Evolutionary conservation across 768 basidiomycete species (phyloP).

Genomic region (Collybia sordida): DNA sequence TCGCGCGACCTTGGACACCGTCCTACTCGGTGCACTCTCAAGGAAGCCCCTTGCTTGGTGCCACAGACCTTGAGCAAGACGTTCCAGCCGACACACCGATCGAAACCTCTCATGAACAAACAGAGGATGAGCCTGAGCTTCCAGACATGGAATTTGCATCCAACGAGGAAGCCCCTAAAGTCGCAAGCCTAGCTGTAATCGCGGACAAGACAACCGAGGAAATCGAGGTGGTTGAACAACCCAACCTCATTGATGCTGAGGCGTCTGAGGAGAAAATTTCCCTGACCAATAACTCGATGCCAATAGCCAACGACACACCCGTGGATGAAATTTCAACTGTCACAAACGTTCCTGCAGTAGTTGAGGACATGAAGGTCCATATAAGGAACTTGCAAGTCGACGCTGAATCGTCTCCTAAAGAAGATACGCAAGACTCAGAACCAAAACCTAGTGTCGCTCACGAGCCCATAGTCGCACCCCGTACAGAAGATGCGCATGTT

Average conservation of each 20-base stretch:
- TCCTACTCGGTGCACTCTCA: conserved; percentile 43
- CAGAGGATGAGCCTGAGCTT: conserved; percentile 4
- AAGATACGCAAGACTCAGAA: too few species aligned
- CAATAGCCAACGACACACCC: neutral
- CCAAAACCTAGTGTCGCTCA: neutral
- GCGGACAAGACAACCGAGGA: neutral
- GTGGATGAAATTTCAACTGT: neutral
- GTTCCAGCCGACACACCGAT: neutral
- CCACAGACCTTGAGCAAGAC: conserved; percentile 12
- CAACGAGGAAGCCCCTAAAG: conserved; percentile 6
- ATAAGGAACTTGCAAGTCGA: too few species aligned
- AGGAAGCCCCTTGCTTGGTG: conserved; percentile 25
- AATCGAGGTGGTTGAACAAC: neutral
- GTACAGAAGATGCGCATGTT: neutral
- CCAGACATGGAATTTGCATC: conserved; percentile 13
- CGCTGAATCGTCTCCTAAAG: too few species aligned
- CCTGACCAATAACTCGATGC: neutral
- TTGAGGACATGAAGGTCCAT: too few species aligned
- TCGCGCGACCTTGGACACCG: conserved; percentile 34
- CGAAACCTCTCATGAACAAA: neutral
- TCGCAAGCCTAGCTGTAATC: too few species aligned
- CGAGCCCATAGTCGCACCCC: neutral
- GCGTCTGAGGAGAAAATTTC: neutral
- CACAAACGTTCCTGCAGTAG: too few species aligned
- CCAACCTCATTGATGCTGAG: neutral